Evolutionary conservation across 208 protist genomes (phyloP).

Genomic region (Leishmania martiniquensis): DNA sequence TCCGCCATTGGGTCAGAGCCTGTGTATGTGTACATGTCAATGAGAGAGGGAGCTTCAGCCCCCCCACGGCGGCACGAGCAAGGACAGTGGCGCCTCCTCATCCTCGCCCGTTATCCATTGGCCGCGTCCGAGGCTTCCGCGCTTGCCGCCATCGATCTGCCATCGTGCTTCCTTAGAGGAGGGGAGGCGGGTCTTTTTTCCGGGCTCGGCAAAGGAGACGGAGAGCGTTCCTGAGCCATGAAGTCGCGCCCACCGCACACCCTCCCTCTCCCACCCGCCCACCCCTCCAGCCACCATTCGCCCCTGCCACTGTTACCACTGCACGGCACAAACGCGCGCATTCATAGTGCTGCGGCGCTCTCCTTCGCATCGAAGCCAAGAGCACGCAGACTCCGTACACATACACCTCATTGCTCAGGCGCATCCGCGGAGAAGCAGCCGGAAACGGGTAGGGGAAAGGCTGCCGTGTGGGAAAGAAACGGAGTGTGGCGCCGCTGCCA

Average conservation of each 20-base stretch:
- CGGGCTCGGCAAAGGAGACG: not conserved
- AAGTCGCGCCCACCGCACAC: not conserved
- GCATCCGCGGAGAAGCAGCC: not conserved
- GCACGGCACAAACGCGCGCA: not conserved
- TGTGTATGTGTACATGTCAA: not conserved
- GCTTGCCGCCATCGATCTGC: not conserved
- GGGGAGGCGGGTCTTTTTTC: not conserved
- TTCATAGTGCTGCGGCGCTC: not conserved
- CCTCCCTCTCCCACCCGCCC: not conserved
- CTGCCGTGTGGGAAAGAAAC: not conserved
- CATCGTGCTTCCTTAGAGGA: not conserved
- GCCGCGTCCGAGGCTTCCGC: not conserved
- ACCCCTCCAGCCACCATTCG: not conserved
- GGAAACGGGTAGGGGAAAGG: not conserved
- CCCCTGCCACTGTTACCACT: not conserved
- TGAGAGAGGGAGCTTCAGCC: too few relatives aligned
- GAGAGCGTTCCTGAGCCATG: not conserved
- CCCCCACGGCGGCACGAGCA: too few relatives aligned
- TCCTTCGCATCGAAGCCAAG: not conserved
- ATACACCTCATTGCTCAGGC: not conserved
- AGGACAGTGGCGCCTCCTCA: not conserved
- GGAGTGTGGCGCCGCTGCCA: too few relatives aligned
- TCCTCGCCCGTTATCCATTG: not conserved
- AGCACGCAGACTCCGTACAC: not conserved
- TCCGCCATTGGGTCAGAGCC: not conserved